A percentile compares a stretch with the other conserved stretches of the same genome.
These are phyloP conservation scores for Tetragonia tetragonoides DNA, from an alignment of 148 eudicot species.

Conservation along the genomic window DNA sequence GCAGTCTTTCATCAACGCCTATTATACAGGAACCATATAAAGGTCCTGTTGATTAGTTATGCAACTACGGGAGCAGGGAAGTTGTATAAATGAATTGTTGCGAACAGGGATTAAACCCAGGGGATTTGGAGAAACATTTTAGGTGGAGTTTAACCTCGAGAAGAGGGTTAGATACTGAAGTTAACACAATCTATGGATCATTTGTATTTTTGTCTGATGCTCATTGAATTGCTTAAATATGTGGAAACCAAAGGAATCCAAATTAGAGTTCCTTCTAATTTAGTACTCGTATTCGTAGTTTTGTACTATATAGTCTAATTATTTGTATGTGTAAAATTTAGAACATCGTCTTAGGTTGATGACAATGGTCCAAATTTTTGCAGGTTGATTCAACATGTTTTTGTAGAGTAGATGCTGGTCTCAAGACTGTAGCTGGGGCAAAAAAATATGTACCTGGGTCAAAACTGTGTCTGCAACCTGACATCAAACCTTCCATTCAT, in stretches of 20 bases:
- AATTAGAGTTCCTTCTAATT: background rate
- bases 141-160: background rate
- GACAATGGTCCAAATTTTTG: conserved; percentile 16
- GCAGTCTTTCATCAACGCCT: background rate
- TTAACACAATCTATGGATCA: background rate
- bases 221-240: background rate
- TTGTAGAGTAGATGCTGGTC: conserved; percentile 82
- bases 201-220: background rate
- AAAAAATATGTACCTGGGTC: conserved; percentile 81
- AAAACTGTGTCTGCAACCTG: conserved; percentile 73
- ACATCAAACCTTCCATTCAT: conserved; percentile 73
- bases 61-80: background rate
- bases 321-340: background rate
- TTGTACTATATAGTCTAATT: background rate
- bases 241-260: background rate
- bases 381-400: conserved; percentile 92
- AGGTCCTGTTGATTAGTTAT: background rate
- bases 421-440: conserved; percentile 78
- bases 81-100: background rate
- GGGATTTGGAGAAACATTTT: background rate
- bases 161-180: background rate
- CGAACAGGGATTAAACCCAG: background rate
- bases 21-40: background rate
- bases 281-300: no score
- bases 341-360: background rate